phyloP scores from a whole-genome alignment of 225 moss, liverwort and hornwort species.

The Physcomitrium patens region DNA sequence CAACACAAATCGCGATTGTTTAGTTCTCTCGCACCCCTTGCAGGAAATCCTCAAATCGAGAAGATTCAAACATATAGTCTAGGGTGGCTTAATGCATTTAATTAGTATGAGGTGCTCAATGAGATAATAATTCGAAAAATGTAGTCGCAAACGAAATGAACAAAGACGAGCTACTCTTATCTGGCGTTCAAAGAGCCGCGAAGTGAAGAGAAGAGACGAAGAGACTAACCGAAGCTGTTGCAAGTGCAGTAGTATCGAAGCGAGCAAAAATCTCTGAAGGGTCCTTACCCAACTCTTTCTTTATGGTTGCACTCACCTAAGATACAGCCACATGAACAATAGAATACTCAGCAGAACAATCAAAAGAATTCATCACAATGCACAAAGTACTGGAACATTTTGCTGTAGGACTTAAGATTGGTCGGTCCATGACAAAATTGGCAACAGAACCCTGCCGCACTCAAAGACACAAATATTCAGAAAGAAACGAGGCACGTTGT shows the following conservation, averaged over 20 bases:
- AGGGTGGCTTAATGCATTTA: too few relatives aligned
- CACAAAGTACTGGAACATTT: constrained; percentile 8
- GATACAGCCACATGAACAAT: constrained; percentile 25
- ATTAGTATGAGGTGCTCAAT: background rate
- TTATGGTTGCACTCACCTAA: constrained; percentile 67
- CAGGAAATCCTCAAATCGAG: too few relatives aligned
- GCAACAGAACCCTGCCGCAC: background rate
- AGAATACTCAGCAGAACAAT: background rate
- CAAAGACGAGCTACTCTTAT: background rate
- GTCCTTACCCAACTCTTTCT: constrained; percentile 78
- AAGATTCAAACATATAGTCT: too few relatives aligned
- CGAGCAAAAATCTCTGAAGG: constrained; percentile 72
- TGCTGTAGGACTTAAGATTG: background rate
- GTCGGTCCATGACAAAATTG: background rate
- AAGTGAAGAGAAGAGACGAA: constrained; percentile 17
- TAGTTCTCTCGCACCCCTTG: too few relatives aligned
- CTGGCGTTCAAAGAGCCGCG: background rate
- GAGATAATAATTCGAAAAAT: background rate
- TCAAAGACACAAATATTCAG: constrained; percentile 19
- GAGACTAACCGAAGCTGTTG: constrained; percentile 87
- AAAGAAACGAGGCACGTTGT: background rate
- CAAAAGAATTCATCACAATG: constrained; percentile 13
- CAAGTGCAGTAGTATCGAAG: constrained; percentile 79
- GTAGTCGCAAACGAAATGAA: background rate
- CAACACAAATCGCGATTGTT: too few relatives aligned